These are phyloP conservation scores for Fusarium beomiforme DNA, from an alignment of 2,329 filamentous ascomycete species.

Conservation along the genomic window DNA sequence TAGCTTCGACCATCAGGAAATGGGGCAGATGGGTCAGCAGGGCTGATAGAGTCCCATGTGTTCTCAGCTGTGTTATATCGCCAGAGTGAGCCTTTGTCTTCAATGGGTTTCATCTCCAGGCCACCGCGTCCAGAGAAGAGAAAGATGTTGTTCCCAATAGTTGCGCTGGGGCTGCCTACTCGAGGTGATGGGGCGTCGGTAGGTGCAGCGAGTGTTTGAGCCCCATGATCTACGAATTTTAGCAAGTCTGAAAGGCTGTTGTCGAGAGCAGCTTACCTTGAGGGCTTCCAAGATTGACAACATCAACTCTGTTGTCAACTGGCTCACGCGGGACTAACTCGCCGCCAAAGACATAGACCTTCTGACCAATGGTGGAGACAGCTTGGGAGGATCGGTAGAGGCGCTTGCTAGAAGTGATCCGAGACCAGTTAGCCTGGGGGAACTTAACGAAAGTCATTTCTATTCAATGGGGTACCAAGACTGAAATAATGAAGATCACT, in stretches of 20 bases:
- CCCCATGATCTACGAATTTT: fast-evolving
- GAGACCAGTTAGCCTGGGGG: neutral
- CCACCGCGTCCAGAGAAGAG: neutral
- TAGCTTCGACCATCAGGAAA: neutral
- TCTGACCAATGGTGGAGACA: neutral
- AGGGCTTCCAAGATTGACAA: fast-evolving
- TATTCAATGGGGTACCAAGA: no score
- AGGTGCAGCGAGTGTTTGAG: neutral
- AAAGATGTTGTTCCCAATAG: neutral
- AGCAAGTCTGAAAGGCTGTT: fast-evolving
- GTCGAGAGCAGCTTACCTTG: fast-evolving
- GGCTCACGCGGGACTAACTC: neutral
- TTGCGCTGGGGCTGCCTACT: neutral
- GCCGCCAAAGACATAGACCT: neutral
- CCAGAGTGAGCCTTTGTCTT: neutral
- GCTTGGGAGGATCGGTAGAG: neutral
- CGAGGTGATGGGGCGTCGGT: neutral
- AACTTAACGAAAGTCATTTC: neutral
- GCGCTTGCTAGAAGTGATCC: neutral
- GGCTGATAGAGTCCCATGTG: neutral
- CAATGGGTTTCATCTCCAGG: neutral
- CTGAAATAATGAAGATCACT: neutral
- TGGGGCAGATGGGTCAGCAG: fast-evolving
- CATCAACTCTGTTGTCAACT: neutral
- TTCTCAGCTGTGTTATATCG: neutral